Evolutionary conservation across 768 basidiomycete genomes (phyloP).

Genomic region (Leccinum incarnatum): DNA sequence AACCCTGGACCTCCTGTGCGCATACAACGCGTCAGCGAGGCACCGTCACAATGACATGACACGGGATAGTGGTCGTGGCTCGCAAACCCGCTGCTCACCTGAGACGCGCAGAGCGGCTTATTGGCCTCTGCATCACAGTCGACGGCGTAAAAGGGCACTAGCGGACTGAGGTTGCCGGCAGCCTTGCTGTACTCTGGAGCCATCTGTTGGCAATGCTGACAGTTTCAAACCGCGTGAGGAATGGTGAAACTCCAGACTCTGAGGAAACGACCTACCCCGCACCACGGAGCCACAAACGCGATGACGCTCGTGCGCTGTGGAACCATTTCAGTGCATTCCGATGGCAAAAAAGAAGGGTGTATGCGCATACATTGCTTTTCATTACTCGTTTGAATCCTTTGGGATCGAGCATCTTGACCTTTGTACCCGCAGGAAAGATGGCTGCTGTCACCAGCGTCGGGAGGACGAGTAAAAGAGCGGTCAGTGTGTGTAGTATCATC

Average conservation of each 20-base stretch:
- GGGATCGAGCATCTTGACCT: constrained; percentile 71
- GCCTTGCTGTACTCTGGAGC: constrained; percentile 85
- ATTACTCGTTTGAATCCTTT: constrained; percentile 70
- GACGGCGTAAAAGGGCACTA: constrained; percentile 88
- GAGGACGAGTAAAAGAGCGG: constrained; percentile 22
- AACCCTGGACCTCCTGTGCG: constrained; percentile 72
- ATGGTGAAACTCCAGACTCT: neutral
- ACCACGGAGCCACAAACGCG: constrained; percentile 96
- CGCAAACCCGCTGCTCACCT: constrained; percentile 38
- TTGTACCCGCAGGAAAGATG: constrained; percentile 48
- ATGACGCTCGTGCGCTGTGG: constrained; percentile 70
- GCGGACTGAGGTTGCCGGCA: constrained; percentile 71
- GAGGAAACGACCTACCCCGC: constrained; percentile 61
- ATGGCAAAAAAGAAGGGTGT: neutral
- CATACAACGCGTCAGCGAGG: neutral
- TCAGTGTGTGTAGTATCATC: constrained; percentile 25
- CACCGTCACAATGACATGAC: neutral
- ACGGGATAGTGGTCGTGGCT: neutral
- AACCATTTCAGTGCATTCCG: neutral
- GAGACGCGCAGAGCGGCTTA: constrained; percentile 77
- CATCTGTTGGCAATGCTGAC: constrained; percentile 76
- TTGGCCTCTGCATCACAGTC: constrained; percentile 86
- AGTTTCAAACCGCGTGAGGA: neutral
- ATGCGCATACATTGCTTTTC: constrained; percentile 65
- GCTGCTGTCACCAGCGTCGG: constrained; percentile 43